Percentiles rank a stretch among this genome's conserved stretches.
Conservation (phyloP, 257 asterid species). For the Jacaranda copaia region DNA sequence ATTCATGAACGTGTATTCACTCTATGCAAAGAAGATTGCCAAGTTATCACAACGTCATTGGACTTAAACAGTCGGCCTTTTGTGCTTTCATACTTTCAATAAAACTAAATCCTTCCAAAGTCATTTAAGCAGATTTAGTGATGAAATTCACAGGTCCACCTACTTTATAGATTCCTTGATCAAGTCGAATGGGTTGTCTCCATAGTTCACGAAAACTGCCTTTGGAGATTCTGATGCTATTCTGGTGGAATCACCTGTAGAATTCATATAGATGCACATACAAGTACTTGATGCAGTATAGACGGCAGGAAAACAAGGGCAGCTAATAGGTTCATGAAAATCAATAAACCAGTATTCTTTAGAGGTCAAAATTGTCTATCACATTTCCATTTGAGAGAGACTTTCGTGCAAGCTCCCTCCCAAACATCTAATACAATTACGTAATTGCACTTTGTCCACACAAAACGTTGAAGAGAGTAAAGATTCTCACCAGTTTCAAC, state of each 20-base stretch:
- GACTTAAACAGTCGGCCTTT: no score
- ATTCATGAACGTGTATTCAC: constrained; percentile 13
- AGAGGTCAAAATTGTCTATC: constrained; percentile 12
- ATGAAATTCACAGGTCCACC: constrained; percentile 38
- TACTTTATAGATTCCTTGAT: constrained; percentile 63
- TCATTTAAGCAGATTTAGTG: constrained; percentile 21
- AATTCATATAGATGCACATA: constrained; percentile 5
- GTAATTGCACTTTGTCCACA: not conserved
- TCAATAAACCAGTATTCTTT: not conserved
- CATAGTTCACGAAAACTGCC: constrained; percentile 56
- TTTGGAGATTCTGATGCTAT: constrained; percentile 40
- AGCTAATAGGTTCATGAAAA: not conserved
- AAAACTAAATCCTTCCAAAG: not conserved
- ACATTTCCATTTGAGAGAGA: no score
- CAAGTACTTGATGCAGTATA: constrained; percentile 11
- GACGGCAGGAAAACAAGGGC: not conserved
- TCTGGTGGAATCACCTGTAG: constrained; percentile 50
- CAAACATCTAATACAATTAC: not conserved
- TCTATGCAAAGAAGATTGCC: constrained; percentile 3
- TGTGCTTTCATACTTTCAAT: constrained; percentile 28
- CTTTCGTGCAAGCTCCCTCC: not conserved
- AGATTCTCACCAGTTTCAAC: constrained; percentile 53
- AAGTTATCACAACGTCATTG: constrained; percentile 11
- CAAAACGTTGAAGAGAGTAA: not conserved
- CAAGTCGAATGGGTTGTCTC: constrained; percentile 52